phyloP scores from a whole-genome alignment of 768 basidiomycete species.

The Lactifluus subvellereus region DNA sequence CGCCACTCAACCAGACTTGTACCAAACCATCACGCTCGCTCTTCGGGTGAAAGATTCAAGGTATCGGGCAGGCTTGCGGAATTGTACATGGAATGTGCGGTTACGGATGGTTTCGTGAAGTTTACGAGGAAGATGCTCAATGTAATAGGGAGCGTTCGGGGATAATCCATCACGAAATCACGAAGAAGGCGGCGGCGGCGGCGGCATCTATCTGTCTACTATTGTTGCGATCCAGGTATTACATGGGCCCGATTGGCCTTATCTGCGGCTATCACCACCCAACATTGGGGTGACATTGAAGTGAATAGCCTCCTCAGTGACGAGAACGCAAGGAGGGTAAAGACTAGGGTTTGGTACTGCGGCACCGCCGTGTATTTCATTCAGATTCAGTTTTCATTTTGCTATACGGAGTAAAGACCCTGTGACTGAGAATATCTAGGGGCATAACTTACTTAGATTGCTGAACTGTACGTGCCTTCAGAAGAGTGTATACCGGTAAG shows the following conservation, averaged over 20 bases:
- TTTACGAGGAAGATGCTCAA: no score
- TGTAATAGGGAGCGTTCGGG: background rate
- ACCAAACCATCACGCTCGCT: background rate
- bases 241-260: background rate
- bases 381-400: background rate
- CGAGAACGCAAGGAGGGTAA: background rate
- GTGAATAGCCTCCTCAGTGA: background rate
- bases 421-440: background rate
- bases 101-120: background rate
- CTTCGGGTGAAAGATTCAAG: background rate
- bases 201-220: background rate
- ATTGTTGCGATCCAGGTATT: background rate
- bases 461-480: background rate
- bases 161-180: no score
- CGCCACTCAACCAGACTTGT: no score
- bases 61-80: background rate
- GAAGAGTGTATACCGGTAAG: slow-evolving; percentile 2
- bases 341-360: background rate
- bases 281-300: background rate
- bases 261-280: background rate
- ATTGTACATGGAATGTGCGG: background rate
- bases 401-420: slow-evolving; percentile 10
- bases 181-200: background rate
- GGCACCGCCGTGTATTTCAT: background rate
- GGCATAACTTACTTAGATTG: background rate